A percentile compares a stretch with the other conserved stretches of the same genome.
Conservation (phyloP, 345 rosid genomes). For the Citrus unshiu region DNA sequence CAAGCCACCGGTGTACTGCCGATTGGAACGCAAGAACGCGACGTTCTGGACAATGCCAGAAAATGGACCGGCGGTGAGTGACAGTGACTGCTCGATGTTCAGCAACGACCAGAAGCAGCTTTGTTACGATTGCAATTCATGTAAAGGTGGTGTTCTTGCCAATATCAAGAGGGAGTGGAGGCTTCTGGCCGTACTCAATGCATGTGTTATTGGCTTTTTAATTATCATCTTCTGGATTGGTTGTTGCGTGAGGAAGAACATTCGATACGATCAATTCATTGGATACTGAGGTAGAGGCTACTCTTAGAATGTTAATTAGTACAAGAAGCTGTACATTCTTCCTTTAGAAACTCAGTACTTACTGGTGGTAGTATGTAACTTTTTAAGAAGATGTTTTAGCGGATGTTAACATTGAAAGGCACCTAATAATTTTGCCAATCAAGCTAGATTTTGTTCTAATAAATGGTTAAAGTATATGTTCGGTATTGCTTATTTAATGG, state of each 20-base stretch:
- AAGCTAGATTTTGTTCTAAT: too few species aligned
- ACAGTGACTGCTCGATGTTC: constrained; percentile 23
- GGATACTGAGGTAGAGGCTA: not conserved
- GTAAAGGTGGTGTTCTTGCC: constrained; percentile 21
- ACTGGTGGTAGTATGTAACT: too few species aligned
- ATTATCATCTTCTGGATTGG: constrained; percentile 3
- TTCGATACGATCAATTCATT: not conserved
- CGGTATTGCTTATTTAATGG: too few species aligned
- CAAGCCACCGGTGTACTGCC: constrained; percentile 26
- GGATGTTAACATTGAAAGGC: too few species aligned
- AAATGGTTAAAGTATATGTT: too few species aligned
- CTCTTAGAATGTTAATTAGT: not conserved
- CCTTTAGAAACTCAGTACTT: too few species aligned
- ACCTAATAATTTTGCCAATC: too few species aligned
- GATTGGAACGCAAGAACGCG: constrained; percentile 12
- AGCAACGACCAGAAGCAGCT: constrained; percentile 14
- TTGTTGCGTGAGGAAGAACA: constrained; percentile 17
- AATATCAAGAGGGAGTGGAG: constrained; percentile 6
- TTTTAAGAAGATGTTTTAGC: too few species aligned
- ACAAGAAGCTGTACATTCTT: too few species aligned
- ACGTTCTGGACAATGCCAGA: constrained; percentile 9
- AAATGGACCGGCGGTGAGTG: not conserved
- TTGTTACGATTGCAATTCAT: constrained; percentile 31
- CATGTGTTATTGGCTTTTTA: not conserved
- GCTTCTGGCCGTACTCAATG: not conserved